Evolutionary conservation across 306 rosid genomes (phyloP), one percentile per base, ranked within the genome.

Genomic region (Dalbergia cochinchinensis): DNA sequence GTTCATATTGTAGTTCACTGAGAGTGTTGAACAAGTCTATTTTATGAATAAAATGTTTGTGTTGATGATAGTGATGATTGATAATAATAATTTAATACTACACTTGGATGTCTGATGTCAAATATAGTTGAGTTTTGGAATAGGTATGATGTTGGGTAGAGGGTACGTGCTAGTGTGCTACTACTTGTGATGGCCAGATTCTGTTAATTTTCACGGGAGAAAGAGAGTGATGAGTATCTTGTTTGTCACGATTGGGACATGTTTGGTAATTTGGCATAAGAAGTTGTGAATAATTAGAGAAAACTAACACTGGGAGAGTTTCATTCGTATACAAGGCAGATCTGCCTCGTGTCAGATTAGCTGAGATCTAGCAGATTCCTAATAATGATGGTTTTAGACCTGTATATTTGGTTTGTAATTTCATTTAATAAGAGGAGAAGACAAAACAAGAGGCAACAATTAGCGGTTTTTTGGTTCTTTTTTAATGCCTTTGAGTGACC

Each of bases 201-300:
- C 70, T 45, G 20, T 18, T 58, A 37, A 37, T 54, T 67, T 45
- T 63, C 50, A 4, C 14, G 35, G 6, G 48, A 12, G 77, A 42
- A 76, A 39, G 79, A 15, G 19, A 70, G n/a, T 14, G 63, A 70
- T 41, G 78, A 63, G 47, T 62, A 34, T 42, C 45, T 80, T 79
- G 65, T 41, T 65, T 39, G 3, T 76, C 12, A 58, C 47, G 6
- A 48, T n/a, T 33, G 65, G 42, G 50, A 35, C 35, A 31, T 2
- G 0, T 50, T 16, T 67, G 71, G 10, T 68, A 64, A n/a, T 33
- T 79, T 31, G 26, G 39, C 2, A 47, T 37, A 42, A 61, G 55
- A 51, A 50, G 1, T 12, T 54, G 54, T 39, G 51, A 0, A 47
- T 47, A 47, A 47, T 11, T 0, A 10, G 53, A 47, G 53, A 11